Evolutionary conservation across 2,329 filamentous ascomycete genomes (phyloP).

Genomic region (Penicillium freii): DNA sequence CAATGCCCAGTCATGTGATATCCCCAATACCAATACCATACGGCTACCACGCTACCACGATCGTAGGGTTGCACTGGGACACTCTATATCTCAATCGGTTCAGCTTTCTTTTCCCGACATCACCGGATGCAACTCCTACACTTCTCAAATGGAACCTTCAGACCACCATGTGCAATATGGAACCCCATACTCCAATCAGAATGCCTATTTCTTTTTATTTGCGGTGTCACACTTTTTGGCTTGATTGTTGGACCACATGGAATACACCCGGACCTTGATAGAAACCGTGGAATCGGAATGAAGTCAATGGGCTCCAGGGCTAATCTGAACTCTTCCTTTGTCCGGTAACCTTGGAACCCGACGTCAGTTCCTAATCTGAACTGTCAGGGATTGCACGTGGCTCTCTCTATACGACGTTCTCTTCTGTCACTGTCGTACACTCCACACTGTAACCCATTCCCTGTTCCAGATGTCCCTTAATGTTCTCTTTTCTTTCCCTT

Average conservation of each 20-base stretch:
- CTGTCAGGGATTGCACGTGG: background rate
- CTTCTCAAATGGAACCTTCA: slow-evolving; percentile 23
- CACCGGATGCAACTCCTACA: slow-evolving; percentile 32
- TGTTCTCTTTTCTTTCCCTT: slow-evolving; percentile 8
- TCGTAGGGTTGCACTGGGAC: slow-evolving; percentile 24
- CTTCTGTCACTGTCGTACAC: slow-evolving; percentile 26
- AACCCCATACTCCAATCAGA: slow-evolving; percentile 9
- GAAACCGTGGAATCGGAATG: slow-evolving; percentile 8
- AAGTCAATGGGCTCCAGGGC: background rate
- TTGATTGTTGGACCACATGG: slow-evolving; percentile 19
- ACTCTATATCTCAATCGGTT: background rate
- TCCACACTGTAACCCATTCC: slow-evolving; percentile 28
- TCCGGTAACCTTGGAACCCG: background rate
- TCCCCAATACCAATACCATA: slow-evolving; percentile 10
- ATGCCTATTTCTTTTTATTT: background rate
- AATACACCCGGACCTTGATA: slow-evolving; percentile 2
- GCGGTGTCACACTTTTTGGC: slow-evolving; percentile 2
- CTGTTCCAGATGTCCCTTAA: background rate
- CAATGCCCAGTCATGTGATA: background rate
- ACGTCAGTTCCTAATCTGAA: background rate
- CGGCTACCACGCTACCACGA: slow-evolving; percentile 18
- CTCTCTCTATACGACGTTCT: slow-evolving; percentile 14
- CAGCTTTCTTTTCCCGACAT: slow-evolving; percentile 21
- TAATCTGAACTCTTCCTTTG: background rate
- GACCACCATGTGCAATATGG: background rate